Evolutionary conservation across 345 rosid genomes (phyloP), one percentile per base, ranked within the genome.

Genomic region (Kandelia obovata): DNA sequence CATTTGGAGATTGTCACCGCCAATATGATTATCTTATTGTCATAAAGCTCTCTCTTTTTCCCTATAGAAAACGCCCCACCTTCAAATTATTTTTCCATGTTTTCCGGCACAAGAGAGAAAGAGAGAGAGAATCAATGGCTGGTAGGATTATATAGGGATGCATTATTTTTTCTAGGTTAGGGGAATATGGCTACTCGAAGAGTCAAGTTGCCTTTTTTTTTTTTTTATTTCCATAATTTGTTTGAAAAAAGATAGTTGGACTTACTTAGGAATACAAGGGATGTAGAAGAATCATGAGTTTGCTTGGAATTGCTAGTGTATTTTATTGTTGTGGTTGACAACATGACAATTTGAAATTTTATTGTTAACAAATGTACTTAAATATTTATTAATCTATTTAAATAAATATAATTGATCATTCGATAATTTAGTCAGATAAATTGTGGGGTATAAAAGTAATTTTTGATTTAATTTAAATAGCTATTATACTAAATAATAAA

Each of bases 11-110:
- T 31, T 28, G 51, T 63, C 80, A 58, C 69, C 66, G 26, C 76
- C 75, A 75, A 58, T 70, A 68, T 74, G 75, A 56, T 46, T 46
- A 27, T 76, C 69, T 72, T 30, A 6, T 46, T 69, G 63, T 17
- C 39, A 19, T 51, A 10, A 57, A 61, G 4, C 47, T 67, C 62
- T 53, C 32, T 35, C 68, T 77, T 67, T n/a, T 66, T 61, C 68
- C 51, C 21, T 21, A 19, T 19, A 71, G 26, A 13, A 34, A 53
- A n/a, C n/a, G 51, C 61, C 78, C 79, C 82, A 74, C 76, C 66
- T 67, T 67, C 65, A 9, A 27, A 39, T 59, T 60, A 43, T 23
- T 58, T 67, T 39, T 35, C 51, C 63, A 58, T 64, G 53, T 73
- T 52, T 58, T 67, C 60, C 64, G 55, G n/a, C 58, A 6, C 64